Evolutionary conservation across 257 asterid species (phyloP).

Genomic region (Rubia yunnanensis): DNA sequence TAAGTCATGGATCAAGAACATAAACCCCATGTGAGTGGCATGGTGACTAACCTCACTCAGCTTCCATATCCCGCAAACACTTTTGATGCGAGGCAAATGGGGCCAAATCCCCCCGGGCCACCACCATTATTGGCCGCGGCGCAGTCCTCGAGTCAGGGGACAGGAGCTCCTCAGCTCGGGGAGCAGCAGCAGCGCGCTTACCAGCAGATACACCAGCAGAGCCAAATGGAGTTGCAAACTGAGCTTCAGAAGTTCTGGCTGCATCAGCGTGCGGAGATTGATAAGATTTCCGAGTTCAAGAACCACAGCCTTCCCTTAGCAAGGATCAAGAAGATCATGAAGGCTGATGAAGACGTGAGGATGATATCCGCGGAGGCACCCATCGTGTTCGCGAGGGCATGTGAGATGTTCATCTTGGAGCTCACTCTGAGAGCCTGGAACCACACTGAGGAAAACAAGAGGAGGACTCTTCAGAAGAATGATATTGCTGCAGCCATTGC

Average conservation of each 20-base stretch:
- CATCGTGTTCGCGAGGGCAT: conserved; percentile 25
- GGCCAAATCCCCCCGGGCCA: background rate
- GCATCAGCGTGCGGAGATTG: conserved; percentile 11
- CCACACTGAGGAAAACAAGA: conserved; percentile 23
- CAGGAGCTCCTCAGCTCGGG: conserved; percentile 7
- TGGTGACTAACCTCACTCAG: conserved; percentile 6
- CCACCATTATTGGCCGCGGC: background rate
- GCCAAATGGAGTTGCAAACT: conserved; percentile 9
- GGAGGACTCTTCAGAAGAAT: conserved; percentile 25
- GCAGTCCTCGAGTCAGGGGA: conserved; percentile 8
- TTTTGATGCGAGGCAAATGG: conserved; percentile 12
- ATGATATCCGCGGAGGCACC: conserved; percentile 34
- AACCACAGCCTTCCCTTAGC: conserved; percentile 29
- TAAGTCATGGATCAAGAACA: conserved; percentile 18
- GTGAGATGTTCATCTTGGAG: conserved; percentile 31
- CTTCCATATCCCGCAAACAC: conserved; percentile 6
- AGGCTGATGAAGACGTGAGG: conserved; percentile 30
- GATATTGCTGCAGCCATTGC: conserved; percentile 23
- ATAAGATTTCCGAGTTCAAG: conserved; percentile 19
- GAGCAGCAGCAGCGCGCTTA: conserved; percentile 2
- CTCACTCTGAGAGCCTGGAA: conserved; percentile 25
- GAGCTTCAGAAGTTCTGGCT: conserved; percentile 18
- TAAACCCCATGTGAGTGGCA: conserved; percentile 9
- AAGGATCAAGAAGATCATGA: conserved; percentile 32
- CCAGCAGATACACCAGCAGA: conserved; percentile 21